phyloP scores from a whole-genome alignment of 2,329 filamentous ascomycete genomes.

The Talaromyces piceae region DNA sequence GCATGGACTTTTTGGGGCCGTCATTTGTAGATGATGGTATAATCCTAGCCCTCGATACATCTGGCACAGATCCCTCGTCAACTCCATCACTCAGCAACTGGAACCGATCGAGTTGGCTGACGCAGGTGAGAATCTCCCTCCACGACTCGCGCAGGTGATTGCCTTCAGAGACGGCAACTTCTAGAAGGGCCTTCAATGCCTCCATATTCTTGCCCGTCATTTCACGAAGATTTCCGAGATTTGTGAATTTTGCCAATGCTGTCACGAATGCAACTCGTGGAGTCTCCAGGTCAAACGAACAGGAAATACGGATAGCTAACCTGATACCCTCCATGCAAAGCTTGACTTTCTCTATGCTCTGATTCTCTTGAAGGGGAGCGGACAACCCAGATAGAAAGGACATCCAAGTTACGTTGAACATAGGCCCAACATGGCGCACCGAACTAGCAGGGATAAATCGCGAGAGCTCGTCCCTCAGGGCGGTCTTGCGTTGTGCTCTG shows the following conservation, averaged over 20 bases:
- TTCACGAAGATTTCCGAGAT: slow-evolving; percentile 89
- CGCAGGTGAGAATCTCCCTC: slow-evolving; percentile 90
- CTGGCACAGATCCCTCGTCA: slow-evolving; percentile 84
- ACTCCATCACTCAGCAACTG: slow-evolving; percentile 93
- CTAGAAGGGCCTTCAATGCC: slow-evolving; percentile 81
- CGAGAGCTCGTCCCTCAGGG: slow-evolving; percentile 58
- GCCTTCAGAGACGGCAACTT: slow-evolving; percentile 87
- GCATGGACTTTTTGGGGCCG: slow-evolving; percentile 59
- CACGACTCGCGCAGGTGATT: slow-evolving; percentile 84
- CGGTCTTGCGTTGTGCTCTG: slow-evolving; percentile 76
- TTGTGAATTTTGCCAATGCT: slow-evolving; percentile 85
- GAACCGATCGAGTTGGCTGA: slow-evolving; percentile 90
- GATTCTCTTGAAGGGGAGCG: slow-evolving; percentile 84
- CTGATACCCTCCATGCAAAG: slow-evolving; percentile 94
- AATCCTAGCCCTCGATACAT: slow-evolving; percentile 78
- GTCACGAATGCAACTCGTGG: slow-evolving; percentile 91
- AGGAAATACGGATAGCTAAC: slow-evolving; percentile 85
- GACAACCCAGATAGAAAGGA: slow-evolving; percentile 93
- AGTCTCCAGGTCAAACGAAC: slow-evolving; percentile 87
- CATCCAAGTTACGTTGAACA: slow-evolving; percentile 99
- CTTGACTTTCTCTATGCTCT: slow-evolving; percentile 86
- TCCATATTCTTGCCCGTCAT: slow-evolving; percentile 96
- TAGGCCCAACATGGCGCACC: slow-evolving; percentile 88
- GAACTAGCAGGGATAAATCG: slow-evolving; percentile 88
- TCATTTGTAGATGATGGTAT: slow-evolving; percentile 50